Percentiles rank a stretch among this genome's conserved stretches.
Conservation (phyloP, 345 rosid species). For the Euphorbia peplus region DNA sequence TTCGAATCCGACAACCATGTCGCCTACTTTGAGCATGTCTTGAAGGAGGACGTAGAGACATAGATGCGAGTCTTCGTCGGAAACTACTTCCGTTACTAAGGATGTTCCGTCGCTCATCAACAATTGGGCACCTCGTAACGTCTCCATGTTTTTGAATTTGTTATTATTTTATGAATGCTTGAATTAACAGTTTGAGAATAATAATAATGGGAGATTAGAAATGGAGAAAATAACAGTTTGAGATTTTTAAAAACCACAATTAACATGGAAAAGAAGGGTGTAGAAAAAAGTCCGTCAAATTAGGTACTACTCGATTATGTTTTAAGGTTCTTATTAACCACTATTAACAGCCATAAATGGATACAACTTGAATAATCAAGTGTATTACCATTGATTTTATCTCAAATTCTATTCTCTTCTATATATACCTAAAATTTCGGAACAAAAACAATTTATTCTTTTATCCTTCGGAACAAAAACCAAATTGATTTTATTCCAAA, state of each 20-base stretch:
- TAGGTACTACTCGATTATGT: background rate
- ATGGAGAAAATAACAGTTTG: too few species aligned
- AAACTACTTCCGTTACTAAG: constrained; percentile 24
- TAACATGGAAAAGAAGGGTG: too few species aligned
- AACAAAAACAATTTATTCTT: too few species aligned
- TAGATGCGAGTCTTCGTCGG: constrained; percentile 28
- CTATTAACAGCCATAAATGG: background rate
- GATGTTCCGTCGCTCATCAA: constrained; percentile 25
- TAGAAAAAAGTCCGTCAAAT: background rate
- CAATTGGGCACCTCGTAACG: constrained; percentile 23
- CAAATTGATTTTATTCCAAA: too few species aligned
- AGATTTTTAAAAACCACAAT: too few species aligned
- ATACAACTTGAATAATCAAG: background rate
- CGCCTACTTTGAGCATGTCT: constrained; percentile 29
- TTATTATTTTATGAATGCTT: too few species aligned
- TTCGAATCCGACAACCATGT: constrained; percentile 28
- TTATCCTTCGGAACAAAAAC: too few species aligned
- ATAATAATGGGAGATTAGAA: too few species aligned
- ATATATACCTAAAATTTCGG: too few species aligned
- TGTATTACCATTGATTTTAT: background rate
- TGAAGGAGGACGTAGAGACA: constrained; percentile 31
- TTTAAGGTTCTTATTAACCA: background rate
- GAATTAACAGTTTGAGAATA: too few species aligned
- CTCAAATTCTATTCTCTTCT: too few species aligned
- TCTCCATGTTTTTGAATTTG: constrained; percentile 15